These are phyloP conservation scores for Trichoderma gamsii DNA, from an alignment of 495 filamentous ascomycete genomes.

Conservation along the genomic window DNA sequence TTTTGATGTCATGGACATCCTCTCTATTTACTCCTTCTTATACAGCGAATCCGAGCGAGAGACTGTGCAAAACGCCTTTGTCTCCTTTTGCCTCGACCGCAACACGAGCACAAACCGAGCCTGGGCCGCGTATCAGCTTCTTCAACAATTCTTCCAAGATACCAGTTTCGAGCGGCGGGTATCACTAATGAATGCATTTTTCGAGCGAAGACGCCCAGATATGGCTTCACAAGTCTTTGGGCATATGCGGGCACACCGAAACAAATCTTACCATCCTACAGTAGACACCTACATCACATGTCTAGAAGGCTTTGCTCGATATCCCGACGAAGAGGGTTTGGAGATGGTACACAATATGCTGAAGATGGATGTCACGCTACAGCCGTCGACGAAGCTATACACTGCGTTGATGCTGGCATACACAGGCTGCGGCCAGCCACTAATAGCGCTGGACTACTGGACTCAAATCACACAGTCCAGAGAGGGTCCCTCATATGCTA, in stretches of 20 bases:
- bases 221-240: constrained; percentile 81
- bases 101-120: constrained; percentile 52
- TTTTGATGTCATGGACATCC: constrained; percentile 68
- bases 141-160: constrained; percentile 75
- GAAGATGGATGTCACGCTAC: constrained; percentile 76
- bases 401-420: constrained; percentile 88
- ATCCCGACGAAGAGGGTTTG: constrained; percentile 57
- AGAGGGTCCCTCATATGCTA: constrained; percentile 77
- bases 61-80: constrained; percentile 55
- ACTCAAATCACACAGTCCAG: constrained; percentile 64
- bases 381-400: constrained; percentile 65
- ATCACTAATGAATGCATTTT: constrained; percentile 77
- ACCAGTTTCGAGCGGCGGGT: constrained; percentile 54
- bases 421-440: constrained; percentile 54
- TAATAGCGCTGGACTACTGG: constrained; percentile 71
- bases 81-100: constrained; percentile 58
- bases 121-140: constrained; percentile 78
- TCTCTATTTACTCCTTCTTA: constrained; percentile 59
- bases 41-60: constrained; percentile 60
- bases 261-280: constrained; percentile 52
- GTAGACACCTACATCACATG: constrained; percentile 68
- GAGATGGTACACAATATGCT: constrained; percentile 81
- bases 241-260: constrained; percentile 71
- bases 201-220: constrained; percentile 65
- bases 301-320: constrained; percentile 66